Conservation (phyloP, 192 early-diverging fungal species). For the Ramicandelaber brevisporus region DNA sequence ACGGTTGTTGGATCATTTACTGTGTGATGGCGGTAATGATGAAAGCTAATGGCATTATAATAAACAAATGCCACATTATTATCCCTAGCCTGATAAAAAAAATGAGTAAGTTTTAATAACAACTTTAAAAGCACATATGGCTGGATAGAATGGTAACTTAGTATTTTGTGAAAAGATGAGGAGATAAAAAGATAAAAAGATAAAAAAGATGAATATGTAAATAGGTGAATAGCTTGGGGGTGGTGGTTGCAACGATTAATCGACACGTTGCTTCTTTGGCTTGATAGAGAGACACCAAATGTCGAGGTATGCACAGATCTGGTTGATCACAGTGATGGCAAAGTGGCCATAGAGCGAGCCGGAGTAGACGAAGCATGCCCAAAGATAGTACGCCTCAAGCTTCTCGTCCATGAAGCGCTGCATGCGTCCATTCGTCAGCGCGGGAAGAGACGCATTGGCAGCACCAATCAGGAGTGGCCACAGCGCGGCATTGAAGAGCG, state of each 20-base stretch:
- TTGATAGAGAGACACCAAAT: slow-evolving; percentile 63
- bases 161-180: not conserved
- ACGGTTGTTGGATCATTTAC: too few relatives aligned
- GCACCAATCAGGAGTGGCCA: slow-evolving; percentile 32
- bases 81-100: too few relatives aligned
- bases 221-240: not conserved
- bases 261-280: slow-evolving; percentile 17
- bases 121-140: too few relatives aligned
- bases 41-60: too few relatives aligned
- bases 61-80: too few relatives aligned
- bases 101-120: too few relatives aligned
- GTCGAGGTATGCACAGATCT: slow-evolving; percentile 47
- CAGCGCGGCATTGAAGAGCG: slow-evolving; percentile 35
- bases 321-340: slow-evolving; percentile 35
- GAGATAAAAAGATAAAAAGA: not conserved
- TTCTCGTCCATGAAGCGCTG: slow-evolving; percentile 20
- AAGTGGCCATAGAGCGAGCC: slow-evolving; percentile 38
- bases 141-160: too few relatives aligned
- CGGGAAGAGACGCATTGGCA: slow-evolving; percentile 24
- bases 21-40: too few relatives aligned
- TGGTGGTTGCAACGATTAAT: not conserved
- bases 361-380: slow-evolving; percentile 25
- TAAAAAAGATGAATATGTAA: not conserved
- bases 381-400: slow-evolving; percentile 23
- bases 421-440: slow-evolving; percentile 16